phyloP scores from a whole-genome alignment of 768 basidiomycete species.

The Phlebiopsis gigantea region DNA sequence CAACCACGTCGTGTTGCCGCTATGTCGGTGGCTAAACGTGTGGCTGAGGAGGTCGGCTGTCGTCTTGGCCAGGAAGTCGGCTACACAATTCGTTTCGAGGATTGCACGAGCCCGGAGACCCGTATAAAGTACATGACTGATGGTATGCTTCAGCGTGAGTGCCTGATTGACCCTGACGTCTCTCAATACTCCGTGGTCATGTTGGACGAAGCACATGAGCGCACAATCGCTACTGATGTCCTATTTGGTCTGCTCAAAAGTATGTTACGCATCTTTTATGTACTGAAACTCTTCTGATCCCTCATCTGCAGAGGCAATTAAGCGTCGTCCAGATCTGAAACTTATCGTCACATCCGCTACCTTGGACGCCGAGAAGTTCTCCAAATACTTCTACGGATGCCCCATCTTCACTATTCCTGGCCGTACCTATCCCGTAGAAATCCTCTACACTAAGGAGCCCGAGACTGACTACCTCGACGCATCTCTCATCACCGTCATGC shows the following conservation, averaged over 20 bases:
- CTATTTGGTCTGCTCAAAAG: conserved; percentile 94
- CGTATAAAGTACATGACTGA: conserved; percentile 99
- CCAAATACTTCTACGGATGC: conserved; percentile 97
- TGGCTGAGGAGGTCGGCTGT: conserved; percentile 97
- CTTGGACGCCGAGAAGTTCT: conserved; percentile 99
- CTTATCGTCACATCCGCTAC: conserved; percentile 98
- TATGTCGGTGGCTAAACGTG: conserved; percentile 98
- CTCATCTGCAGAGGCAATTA: conserved; percentile 72
- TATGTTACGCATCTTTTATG: conserved; percentile 28
- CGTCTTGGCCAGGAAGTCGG: conserved; percentile 96
- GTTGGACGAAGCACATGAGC: conserved; percentile 98
- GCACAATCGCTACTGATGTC: conserved; percentile 98
- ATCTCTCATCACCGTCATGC: conserved; percentile 98
- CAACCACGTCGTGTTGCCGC: conserved; percentile 99
- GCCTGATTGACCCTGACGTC: conserved; percentile 91
- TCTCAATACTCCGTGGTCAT: conserved; percentile 93
- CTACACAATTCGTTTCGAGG: conserved; percentile 98
- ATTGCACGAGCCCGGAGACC: conserved; percentile 97
- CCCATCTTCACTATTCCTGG: conserved; percentile 99
- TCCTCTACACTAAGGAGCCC: conserved; percentile 98
- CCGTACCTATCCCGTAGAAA: conserved; percentile 96
- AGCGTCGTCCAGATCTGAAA: conserved; percentile 91
- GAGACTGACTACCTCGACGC: conserved; percentile 97
- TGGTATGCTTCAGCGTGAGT: conserved; percentile 98
- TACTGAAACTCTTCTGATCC: conserved; percentile 16